phyloP scores from a whole-genome alignment of 2,329 filamentous ascomycete species.

The Aureobasidium namibiae region DNA sequence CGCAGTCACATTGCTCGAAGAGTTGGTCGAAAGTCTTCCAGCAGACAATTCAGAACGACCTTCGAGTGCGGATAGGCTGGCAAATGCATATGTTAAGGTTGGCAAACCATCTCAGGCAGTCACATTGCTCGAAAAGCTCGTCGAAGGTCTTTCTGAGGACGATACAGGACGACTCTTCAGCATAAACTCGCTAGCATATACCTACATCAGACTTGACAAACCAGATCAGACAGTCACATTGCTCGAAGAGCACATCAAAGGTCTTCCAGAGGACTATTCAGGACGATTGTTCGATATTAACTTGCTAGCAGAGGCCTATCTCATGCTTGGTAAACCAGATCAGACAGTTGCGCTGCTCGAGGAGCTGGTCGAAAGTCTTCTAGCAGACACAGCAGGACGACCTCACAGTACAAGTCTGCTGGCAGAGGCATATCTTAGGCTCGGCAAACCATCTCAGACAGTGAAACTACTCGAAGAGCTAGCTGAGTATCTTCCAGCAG shows the following conservation, averaged over 20 bases:
- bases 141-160: neutral
- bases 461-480: too few relatives aligned
- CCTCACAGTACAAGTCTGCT: too few relatives aligned
- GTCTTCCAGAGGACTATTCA: neutral
- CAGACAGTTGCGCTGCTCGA: neutral
- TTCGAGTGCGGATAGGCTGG: too few relatives aligned
- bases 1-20: neutral
- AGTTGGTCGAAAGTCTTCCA: neutral
- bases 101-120: too few relatives aligned
- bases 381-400: too few relatives aligned
- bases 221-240: neutral
- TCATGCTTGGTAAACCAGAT: neutral
- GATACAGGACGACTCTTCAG: neutral
- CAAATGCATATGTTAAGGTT: too few relatives aligned
- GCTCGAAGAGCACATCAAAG: neutral
- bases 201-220: neutral
- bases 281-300: neutral
- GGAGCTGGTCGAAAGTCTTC: neutral
- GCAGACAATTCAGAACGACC: too few relatives aligned
- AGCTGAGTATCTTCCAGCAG: too few relatives aligned
- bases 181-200: neutral
- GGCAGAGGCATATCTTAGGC: neutral
- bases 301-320: neutral
- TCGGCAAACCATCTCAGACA: neutral
- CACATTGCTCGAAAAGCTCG: too few relatives aligned